Base-by-base conservation (phyloP, 768 basidiomycete species). In the Austroboletus festivus region DNA sequence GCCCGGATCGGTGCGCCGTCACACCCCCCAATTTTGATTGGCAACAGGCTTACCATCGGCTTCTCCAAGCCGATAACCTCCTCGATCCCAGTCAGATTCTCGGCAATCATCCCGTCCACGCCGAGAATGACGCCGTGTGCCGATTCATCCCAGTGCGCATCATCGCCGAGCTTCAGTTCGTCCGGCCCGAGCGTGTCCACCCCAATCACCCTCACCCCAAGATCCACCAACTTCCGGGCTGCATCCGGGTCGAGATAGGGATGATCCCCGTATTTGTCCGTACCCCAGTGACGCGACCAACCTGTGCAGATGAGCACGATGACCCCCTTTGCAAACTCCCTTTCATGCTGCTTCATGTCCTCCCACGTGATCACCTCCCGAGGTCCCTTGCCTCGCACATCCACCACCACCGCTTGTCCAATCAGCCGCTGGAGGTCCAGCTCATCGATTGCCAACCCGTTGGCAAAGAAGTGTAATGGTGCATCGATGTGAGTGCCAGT, bases 401-500 rank as follows among this genome's bases (percentile, higher is more conserved):
- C 82, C 28, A 84, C 60, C 2, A 83, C 69, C 18, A 81, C 60
- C 1, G 76, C 75, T 5, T 75, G 76, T 3, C 77, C 79, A 15
- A 83, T 59, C 39, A 86, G 71, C 10, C 71, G 63, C 3, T 65
- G 55, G 12, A 86, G 69, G 23, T 79, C 75, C 28, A 87, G 68
- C 42, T 79, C 67, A 54, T 82, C 78, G 42, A 87, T 74, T 2
- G 77, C 73, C 37, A 64, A 60, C 4, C 81, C 84, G 42, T 74
- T 65, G 5, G 64, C 64, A 61, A 83, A 61, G 68, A 85, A 87
- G 56, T 89, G 86, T 34, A 74, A 79, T 0, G 86, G 86, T 1
- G 86, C 85, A 60, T 89, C 86, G 57, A 88, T 73, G 66, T 89
- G 86, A 8, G 86, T 89, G 37, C 86, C 86, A 3, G 83, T 82